Conservation (phyloP, 2,329 filamentous ascomycete species). For the Exophiala viscosa region DNA sequence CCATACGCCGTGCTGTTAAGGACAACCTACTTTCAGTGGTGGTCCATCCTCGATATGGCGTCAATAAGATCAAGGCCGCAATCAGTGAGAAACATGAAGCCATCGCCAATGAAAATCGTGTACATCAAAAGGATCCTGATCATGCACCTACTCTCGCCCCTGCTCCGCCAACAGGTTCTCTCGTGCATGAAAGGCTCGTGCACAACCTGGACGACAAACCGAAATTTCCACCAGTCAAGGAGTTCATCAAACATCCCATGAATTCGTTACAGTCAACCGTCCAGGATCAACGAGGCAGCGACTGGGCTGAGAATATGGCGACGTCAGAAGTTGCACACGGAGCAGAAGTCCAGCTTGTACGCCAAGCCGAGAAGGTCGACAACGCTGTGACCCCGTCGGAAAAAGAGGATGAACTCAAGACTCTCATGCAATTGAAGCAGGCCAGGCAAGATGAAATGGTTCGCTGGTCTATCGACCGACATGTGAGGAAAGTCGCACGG, state of each 20-base stretch:
- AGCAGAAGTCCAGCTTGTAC: conserved; percentile 11
- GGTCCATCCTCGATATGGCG: too few species aligned
- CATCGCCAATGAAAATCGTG: too few species aligned
- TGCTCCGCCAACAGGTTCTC: conserved; percentile 4
- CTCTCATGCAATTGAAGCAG: conserved; percentile 16
- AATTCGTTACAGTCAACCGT: neutral
- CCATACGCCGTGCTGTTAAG: too few species aligned
- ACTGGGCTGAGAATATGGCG: conserved; percentile 14
- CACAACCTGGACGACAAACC: conserved; percentile 10
- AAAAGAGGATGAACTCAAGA: neutral
- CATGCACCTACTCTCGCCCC: conserved; percentile 5
- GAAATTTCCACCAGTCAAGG: conserved; percentile 6
- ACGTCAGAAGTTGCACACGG: conserved; percentile 15
- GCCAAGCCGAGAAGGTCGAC: conserved; percentile 8
- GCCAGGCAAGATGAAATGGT: conserved; percentile 17
- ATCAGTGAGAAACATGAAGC: too few species aligned
- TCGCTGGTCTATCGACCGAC: conserved; percentile 18
- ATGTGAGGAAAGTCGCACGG: conserved; percentile 11
- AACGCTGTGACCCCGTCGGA: neutral
- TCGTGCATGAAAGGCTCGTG: conserved; percentile 3
- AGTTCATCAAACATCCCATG: conserved; percentile 13
- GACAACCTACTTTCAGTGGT: too few species aligned
- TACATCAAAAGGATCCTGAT: neutral
- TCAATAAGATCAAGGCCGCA: too few species aligned
- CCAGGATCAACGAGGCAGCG: conserved; percentile 9